Conservation (phyloP, 179 eudicot species). For the Beta macrorhiza region DNA sequence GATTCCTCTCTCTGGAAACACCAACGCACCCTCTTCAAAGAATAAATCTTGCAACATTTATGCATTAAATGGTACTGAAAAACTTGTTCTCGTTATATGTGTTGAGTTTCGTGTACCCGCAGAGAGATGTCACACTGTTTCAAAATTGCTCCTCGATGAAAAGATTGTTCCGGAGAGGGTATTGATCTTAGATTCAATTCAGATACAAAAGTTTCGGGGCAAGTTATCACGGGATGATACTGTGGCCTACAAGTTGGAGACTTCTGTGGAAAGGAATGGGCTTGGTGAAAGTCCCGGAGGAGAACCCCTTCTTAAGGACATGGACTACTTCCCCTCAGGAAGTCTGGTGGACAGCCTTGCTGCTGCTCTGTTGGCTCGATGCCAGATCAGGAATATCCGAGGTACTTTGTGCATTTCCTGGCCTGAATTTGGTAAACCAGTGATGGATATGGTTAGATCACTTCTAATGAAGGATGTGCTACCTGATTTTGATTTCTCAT, state of each 20-base stretch:
- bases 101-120: conserved; percentile 60
- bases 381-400: conserved; percentile 61
- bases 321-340: conserved; percentile 83
- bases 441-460: conserved; percentile 46
- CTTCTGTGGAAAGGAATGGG: conserved; percentile 49
- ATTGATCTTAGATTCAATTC: conserved; percentile 74
- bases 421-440: conserved; percentile 74
- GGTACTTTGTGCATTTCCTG: conserved; percentile 69
- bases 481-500: conserved; percentile 40
- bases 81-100: conserved; percentile 46
- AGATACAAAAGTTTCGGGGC: conserved; percentile 68
- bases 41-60: conserved; percentile 76
- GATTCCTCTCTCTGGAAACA: conserved; percentile 61
- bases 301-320: conserved; percentile 40
- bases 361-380: conserved; percentile 72
- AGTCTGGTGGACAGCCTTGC: conserved; percentile 78
- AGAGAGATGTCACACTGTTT: conserved; percentile 71
- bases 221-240: conserved; percentile 76
- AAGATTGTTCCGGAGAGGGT: conserved; percentile 68
- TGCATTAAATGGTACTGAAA: conserved; percentile 46
- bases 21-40: conserved; percentile 47
- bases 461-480: conserved; percentile 55
- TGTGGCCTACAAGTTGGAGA: conserved; percentile 74
- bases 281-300: conserved; percentile 19
- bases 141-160: conserved; percentile 62